Evolutionary conservation across 306 rosid species (phyloP).

Genomic region (Arachis hypogaea): DNA sequence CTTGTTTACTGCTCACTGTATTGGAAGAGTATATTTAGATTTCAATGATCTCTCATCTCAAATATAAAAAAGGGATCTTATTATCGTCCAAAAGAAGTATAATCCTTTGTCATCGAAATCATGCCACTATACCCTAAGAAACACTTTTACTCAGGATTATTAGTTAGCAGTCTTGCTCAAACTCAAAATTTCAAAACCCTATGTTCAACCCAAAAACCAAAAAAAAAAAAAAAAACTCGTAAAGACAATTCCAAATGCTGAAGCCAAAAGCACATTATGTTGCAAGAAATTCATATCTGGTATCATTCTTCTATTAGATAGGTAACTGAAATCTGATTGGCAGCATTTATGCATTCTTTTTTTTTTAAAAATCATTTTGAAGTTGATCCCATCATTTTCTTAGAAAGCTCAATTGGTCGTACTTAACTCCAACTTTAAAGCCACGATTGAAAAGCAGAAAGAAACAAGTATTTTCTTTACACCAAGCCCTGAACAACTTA

Average conservation of each 20-base stretch:
- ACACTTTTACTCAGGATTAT: not conserved
- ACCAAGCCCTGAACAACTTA: not conserved
- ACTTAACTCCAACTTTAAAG: conserved; percentile 13
- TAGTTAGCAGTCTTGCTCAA: conserved; percentile 5
- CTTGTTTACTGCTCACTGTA: not conserved
- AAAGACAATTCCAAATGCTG: conserved; percentile 13
- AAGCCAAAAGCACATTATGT: conserved; percentile 29
- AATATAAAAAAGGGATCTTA: not conserved
- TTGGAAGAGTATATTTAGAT: conserved; percentile 20
- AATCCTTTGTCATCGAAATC: not conserved
- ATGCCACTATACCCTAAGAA: conserved; percentile 16
- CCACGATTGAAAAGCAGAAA: conserved; percentile 12
- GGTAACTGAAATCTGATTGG: not conserved
- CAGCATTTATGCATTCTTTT: not conserved
- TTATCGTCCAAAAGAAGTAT: not conserved
- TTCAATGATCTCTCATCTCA: conserved; percentile 6
- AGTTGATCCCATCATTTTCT: conserved; percentile 19
- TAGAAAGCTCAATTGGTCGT: not conserved
- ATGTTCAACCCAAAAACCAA: conserved; percentile 3
- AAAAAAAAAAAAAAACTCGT: not conserved
- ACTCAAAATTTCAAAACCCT: conserved; percentile 26
- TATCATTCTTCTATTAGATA: conserved; percentile 16
- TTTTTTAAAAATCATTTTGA: not conserved
- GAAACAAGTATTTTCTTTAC: conserved; percentile 20
- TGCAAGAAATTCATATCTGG: not conserved